Evolutionary conservation across 2,329 filamentous ascomycete species (phyloP), one percentile per base, ranked within the genome.

Genomic region (Penicillium hesseltinei): DNA sequence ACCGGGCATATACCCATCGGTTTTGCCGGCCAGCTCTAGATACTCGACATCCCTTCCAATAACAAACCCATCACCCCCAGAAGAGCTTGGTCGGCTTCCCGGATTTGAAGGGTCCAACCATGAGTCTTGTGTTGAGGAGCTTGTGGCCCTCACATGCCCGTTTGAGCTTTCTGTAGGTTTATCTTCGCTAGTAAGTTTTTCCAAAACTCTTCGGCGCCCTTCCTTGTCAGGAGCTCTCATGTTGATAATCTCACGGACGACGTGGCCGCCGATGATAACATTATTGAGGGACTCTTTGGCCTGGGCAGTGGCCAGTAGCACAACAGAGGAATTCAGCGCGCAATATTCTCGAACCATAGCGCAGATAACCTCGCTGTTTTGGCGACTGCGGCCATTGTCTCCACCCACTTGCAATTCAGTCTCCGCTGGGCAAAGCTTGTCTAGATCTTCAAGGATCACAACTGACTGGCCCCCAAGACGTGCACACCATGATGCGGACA

Each of bases 1-100:
- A 4, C 92, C 94, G 0, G 94, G 93, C 92, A 97, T 97, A 71
- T 97, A 99, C 0, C 94, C 94, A 70, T 99, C 94, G 0, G 93
- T 97, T 65, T 93, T 88, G 1, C 94, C 92, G 19, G 95, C 92
- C 55, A 99, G 83, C 62, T 97, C 93, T 9, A 97, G 84, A 57
- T 97, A 90, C 72, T 99, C 94, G 10, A 99, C 84, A 48, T 89
- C 84, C 0, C 85, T 78, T 57, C 92, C 89, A 6, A 96, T 78
- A 1, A 88, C 76, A 67, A 96, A 94, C 0, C 88, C 89, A 52
- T 84, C 83, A 53, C 69, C 72, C 11, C 75, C 78, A 13, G 79
- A 72, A 29, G 76, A 76, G 49, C 75, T 74, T 4, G 77, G 73
- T 17, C 71, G 68, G 58, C 83, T 86, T 7, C 78, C 74, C 44